phyloP scores from a whole-genome alignment of 1,284 basidiomycete genomes.

The Cystobasidium slooffiae region DNA sequence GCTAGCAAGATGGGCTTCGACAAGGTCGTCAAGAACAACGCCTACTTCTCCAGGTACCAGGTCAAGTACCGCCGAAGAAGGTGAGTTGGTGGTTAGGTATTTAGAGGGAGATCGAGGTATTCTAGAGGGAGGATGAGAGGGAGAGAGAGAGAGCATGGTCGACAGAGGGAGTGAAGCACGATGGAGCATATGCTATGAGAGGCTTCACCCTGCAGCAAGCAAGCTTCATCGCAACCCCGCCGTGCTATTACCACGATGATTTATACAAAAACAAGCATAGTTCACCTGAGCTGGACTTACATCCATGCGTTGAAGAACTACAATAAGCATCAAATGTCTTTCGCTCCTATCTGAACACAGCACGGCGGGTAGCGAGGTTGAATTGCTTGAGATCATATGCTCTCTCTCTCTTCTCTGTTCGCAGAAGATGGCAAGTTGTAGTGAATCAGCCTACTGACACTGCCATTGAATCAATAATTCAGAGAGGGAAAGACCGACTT shows the following conservation, averaged over 20 bases:
- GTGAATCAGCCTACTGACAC: background rate
- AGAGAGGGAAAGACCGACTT: conserved; percentile 97
- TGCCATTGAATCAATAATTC: background rate
- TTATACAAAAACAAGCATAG: conserved; percentile 43
- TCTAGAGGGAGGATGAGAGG: background rate
- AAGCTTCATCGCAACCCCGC: background rate
- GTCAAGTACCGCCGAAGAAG: conserved; percentile 71
- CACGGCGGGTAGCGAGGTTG: background rate
- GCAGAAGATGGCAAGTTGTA: background rate
- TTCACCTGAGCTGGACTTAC: conserved; percentile 41
- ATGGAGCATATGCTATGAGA: background rate
- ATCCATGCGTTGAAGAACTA: conserved; percentile 23
- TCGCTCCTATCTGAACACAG: conserved; percentile 48
- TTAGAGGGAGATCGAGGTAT: background rate
- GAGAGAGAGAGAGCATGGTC: conserved; percentile 14
- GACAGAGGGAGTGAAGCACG: background rate
- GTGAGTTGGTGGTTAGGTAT: conserved; percentile 26
- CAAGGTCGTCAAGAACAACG: conserved; percentile 64
- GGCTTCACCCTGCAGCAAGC: background rate
- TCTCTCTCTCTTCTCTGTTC: background rate
- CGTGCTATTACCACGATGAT: conserved; percentile 22
- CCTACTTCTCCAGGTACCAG: conserved; percentile 98
- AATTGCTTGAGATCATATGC: background rate
- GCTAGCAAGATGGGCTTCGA: conserved; percentile 61
- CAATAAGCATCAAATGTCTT: conserved; percentile 43